A percentile compares a stretch with the other conserved stretches of the same genome.
phyloP scores from a whole-genome alignment of 768 basidiomycete species.

The Termitomyces sp. region DNA sequence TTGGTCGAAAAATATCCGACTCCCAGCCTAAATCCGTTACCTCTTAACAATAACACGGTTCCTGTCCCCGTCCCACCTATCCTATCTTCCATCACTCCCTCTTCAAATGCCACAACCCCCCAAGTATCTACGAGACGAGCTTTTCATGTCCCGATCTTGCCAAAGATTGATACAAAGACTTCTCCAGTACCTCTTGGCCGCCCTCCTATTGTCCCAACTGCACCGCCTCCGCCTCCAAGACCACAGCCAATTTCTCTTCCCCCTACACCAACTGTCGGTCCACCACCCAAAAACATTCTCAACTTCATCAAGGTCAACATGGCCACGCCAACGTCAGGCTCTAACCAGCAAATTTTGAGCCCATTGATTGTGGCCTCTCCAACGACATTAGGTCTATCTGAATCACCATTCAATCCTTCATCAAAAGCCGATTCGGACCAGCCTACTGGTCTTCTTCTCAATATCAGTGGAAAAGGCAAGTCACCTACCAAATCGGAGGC shows the following conservation, averaged over 20 bases:
- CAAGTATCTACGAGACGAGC: constrained; percentile 13
- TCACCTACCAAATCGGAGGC: constrained; percentile 20
- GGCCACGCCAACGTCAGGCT: constrained; percentile 17
- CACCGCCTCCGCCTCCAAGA: constrained; percentile 34
- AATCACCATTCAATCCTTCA: background rate
- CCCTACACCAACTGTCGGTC: constrained; percentile 32
- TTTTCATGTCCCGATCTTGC: constrained; percentile 19
- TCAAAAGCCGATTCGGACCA: background rate
- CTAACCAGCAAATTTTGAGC: constrained; percentile 34
- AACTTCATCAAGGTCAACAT: constrained; percentile 27
- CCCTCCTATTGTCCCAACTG: constrained; percentile 17
- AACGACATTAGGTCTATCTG: constrained; percentile 18
- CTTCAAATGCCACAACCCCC: constrained; percentile 1
- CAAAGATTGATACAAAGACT: constrained; percentile 20
- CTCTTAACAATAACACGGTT: constrained; percentile 2
- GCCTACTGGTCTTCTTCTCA: constrained; percentile 8
- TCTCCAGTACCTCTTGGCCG: background rate
- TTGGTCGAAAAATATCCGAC: constrained; percentile 10
- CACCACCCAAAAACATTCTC: constrained; percentile 26
- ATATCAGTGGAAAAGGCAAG: constrained; percentile 19
- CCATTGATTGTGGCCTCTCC: constrained; percentile 35
- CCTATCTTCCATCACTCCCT: constrained; percentile 6
- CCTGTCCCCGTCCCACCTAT: constrained; percentile 12
- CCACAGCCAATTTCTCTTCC: constrained; percentile 42
- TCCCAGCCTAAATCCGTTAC: constrained; percentile 14